Base-by-base conservation (phyloP, 768 basidiomycete species). In the Tricholoma terreum region DNA sequence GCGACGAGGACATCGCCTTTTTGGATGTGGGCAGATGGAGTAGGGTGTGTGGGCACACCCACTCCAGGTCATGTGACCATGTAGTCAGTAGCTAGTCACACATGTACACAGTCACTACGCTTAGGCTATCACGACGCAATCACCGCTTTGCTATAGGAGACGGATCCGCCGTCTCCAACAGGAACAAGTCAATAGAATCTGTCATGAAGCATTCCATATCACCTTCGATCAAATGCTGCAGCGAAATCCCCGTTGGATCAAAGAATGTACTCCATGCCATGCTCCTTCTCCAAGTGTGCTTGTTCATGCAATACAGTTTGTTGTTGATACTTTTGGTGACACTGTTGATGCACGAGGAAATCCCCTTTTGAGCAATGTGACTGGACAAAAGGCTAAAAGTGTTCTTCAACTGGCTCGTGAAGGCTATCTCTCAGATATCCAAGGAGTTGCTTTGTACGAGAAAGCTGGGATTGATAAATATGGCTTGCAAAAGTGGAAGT, bases 341-440 rank as follows among this genome's bases (percentile, higher is more conserved):
- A 60, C 60, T 3, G 7, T 55, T 45, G 65, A 69, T 61, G 63
- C 63, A 1, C 60, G 62, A n/a, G 51, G 55, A 5, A 48, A 24
- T 8, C 65, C 54, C 0, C 56, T 67, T 1, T 67, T 67, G 38
- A 61, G 34, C 14, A 24, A 52, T 1, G 24, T 17, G 3, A 55
- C 64, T 6, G 51, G 46, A 30, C 27, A 62, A 34, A 67, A 67
- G 30, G 61, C 65, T 0, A 27, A 62, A 1, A 65, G 66, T 17
- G 56, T 69, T 2, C 53, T 63, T 5, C 61, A 69, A 3, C 53
- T 69, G 11, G 64, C 62, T 0, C 40, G 59, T 1, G 36, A 67
- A 50, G 64, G 65, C 0, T 67, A 67, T 49, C 54, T 69, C 1
- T 67, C 65, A 14, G 66, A 66, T 49, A 50, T 57, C 12, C 60